phyloP scores from a whole-genome alignment of 2,329 filamentous ascomycete species.

The Pseudopyricularia cyperi region DNA sequence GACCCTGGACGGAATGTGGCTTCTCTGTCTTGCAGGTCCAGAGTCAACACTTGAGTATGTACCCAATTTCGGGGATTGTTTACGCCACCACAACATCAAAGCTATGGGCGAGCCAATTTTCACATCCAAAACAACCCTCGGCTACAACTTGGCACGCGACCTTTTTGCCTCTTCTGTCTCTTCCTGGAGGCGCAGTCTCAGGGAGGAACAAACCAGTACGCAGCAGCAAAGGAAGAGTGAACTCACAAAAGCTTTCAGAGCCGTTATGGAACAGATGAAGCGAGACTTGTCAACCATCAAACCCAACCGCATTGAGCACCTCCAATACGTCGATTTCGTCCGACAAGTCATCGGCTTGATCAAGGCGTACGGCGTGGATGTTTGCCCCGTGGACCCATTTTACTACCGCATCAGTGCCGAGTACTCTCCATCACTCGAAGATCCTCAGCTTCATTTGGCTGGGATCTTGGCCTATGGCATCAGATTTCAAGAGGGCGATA shows the following conservation, averaged over 20 bases:
- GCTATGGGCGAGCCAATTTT: conserved; percentile 28
- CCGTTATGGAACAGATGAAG: conserved; percentile 41
- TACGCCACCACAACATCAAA: conserved; percentile 25
- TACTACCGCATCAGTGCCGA: conserved; percentile 43
- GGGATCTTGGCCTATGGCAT: conserved; percentile 42
- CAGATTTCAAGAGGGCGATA: conserved; percentile 37
- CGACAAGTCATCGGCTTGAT: conserved; percentile 39
- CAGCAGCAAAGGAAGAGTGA: conserved; percentile 25
- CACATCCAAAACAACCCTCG: conserved; percentile 18
- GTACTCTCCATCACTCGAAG: conserved; percentile 40
- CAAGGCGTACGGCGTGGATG: conserved; percentile 37
- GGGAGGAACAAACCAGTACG: conserved; percentile 19
- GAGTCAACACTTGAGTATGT: conserved; percentile 31
- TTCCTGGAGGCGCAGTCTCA: conserved; percentile 35
- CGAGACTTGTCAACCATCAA: conserved; percentile 28
- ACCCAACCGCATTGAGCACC: conserved; percentile 24
- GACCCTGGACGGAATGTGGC: conserved; percentile 38
- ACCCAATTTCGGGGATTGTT: conserved; percentile 31
- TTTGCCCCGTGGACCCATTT: conserved; percentile 40
- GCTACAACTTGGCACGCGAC: conserved; percentile 34
- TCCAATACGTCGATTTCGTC: conserved; percentile 35
- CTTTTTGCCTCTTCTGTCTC: conserved; percentile 36
- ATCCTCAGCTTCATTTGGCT: conserved; percentile 43
- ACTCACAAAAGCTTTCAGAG: conserved; percentile 27
- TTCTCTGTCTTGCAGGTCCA: conserved; percentile 38